These are phyloP conservation scores for Pseudonitzschia delicatissima DNA, from an alignment of 108 stramenopile genomes.

Conservation along the genomic window DNA sequence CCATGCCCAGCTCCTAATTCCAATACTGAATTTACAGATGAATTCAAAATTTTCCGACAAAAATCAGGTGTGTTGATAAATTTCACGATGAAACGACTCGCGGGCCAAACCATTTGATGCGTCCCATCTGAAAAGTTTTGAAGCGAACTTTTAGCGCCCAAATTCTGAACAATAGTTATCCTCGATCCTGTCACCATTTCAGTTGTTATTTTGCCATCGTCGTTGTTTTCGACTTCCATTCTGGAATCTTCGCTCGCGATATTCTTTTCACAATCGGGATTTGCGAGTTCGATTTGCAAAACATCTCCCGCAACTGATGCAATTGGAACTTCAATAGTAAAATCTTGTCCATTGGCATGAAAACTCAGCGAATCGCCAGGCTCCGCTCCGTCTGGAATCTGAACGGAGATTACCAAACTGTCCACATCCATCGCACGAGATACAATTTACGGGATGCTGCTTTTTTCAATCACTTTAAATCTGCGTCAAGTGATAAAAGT, in stretches of 20 bases:
- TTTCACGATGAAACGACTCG: slow-evolving; percentile 9
- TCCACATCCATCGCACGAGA: slow-evolving; percentile 1
- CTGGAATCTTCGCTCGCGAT: slow-evolving; percentile 1
- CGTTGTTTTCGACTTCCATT: not conserved
- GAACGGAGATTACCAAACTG: slow-evolving; percentile 33
- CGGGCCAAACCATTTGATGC: slow-evolving; percentile 16
- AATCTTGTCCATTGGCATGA: slow-evolving; percentile 36
- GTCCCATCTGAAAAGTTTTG: slow-evolving; percentile 20
- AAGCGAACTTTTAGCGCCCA: not conserved
- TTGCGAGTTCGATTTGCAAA: slow-evolving; percentile 56
- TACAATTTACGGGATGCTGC: too few relatives aligned
- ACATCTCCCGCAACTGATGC: slow-evolving; percentile 58
- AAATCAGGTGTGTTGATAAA: slow-evolving; percentile 21
- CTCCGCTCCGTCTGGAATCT: slow-evolving; percentile 56
- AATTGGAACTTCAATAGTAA: slow-evolving; percentile 55
- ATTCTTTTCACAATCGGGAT: not conserved
- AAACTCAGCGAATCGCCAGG: slow-evolving; percentile 66
- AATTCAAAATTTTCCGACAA: slow-evolving; percentile 46
- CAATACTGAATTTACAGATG: slow-evolving; percentile 42
- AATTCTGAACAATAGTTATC: not conserved
- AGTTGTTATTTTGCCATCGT: slow-evolving; percentile 8
- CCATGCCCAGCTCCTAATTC: slow-evolving; percentile 77
- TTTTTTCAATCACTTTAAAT: too few relatives aligned
- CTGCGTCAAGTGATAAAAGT: too few relatives aligned
- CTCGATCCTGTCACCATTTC: slow-evolving; percentile 6